Evolutionary conservation across 805 yeast species (phyloP).

Genomic region (Lachancea cidri): DNA sequence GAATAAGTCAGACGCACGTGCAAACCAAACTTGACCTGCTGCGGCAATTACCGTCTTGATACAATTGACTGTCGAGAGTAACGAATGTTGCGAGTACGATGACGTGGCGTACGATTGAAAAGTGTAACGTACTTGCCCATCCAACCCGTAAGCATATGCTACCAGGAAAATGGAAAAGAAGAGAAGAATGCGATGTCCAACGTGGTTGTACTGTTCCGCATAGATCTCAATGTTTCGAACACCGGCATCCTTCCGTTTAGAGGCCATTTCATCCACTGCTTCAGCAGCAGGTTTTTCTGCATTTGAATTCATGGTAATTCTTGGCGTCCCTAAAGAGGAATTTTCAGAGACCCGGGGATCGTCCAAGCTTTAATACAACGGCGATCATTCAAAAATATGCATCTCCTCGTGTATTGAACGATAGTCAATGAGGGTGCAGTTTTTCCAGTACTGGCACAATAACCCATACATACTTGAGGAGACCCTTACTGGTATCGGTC

Average conservation of each 20-base stretch:
- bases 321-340: neutral
- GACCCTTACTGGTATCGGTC: too few species aligned
- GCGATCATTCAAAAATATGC: neutral
- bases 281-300: neutral
- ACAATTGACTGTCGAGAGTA: slow-evolving; percentile 47
- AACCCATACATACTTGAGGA: neutral
- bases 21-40: slow-evolving; percentile 52
- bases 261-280: neutral
- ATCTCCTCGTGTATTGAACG: neutral
- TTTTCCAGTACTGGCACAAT: neutral
- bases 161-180: slow-evolving; percentile 35
- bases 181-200: slow-evolving; percentile 36
- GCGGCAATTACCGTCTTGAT: slow-evolving; percentile 54
- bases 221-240: slow-evolving; percentile 53
- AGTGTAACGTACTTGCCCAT: slow-evolving; percentile 39
- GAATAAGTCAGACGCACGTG: slow-evolving; percentile 51
- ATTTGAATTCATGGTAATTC: neutral
- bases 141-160: slow-evolving; percentile 35
- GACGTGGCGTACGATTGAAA: slow-evolving; percentile 46
- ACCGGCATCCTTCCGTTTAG: slow-evolving; percentile 33
- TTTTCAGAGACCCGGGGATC: neutral
- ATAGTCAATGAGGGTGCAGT: neutral
- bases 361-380: neutral
- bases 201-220: slow-evolving; percentile 41
- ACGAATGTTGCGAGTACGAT: slow-evolving; percentile 46